A percentile compares a stretch with the other conserved stretches of the same genome.
phyloP scores from a whole-genome alignment of 495 filamentous ascomycete species.

The Aspergillus haitiensis region DNA sequence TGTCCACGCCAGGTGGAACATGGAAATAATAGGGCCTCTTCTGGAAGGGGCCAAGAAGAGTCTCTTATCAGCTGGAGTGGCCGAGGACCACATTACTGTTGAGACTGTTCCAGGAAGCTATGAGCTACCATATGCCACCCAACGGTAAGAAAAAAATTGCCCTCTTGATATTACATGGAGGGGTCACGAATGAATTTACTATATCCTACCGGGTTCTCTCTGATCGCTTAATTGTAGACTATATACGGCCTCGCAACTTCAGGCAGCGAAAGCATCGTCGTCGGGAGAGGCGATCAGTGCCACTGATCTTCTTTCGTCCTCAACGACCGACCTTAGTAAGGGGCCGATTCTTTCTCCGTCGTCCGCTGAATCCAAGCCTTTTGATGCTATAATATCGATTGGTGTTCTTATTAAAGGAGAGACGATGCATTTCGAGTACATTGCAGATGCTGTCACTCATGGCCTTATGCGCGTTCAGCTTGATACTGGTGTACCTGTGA shows the following conservation, averaged over 20 bases:
- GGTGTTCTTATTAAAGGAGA: slow-evolving; percentile 97
- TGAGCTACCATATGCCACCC: slow-evolving; percentile 85
- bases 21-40: slow-evolving; percentile 71
- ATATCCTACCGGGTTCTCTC: neutral
- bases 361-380: slow-evolving; percentile 54
- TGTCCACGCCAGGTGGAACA: slow-evolving; percentile 95
- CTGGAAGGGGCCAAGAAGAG: slow-evolving; percentile 68
- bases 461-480: slow-evolving; percentile 93
- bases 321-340: slow-evolving; percentile 61
- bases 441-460: slow-evolving; percentile 83
- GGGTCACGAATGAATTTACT: no score
- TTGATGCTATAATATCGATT: slow-evolving; percentile 93
- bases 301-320: slow-evolving; percentile 75
- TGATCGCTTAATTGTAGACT: slow-evolving; percentile 51
- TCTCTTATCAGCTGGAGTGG: slow-evolving; percentile 70
- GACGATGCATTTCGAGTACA: slow-evolving; percentile 99
- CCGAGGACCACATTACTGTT: slow-evolving; percentile 80
- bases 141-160: slow-evolving; percentile 55
- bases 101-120: slow-evolving; percentile 92
- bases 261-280: slow-evolving; percentile 60
- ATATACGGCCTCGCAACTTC: slow-evolving; percentile 83
- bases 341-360: slow-evolving; percentile 28
- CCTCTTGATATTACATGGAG: no score
- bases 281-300: slow-evolving; percentile 60
- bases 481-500: slow-evolving; percentile 81